Evolutionary conservation across 163 green algal species (phyloP).

Genomic region (Chloromonas sp.): DNA sequence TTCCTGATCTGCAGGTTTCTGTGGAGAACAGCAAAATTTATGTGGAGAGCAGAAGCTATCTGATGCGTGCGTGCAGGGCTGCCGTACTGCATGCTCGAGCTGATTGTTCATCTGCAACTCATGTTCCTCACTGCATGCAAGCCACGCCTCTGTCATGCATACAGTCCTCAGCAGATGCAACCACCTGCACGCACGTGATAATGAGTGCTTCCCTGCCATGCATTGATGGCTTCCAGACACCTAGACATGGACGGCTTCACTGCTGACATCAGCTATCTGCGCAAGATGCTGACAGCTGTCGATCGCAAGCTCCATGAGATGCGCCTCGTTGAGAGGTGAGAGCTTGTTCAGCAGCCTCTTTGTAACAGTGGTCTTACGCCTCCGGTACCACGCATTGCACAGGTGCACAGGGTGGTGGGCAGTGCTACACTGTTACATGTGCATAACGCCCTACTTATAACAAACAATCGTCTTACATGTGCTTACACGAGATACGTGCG

Average conservation of each 20-base stretch:
- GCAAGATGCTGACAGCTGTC: conserved; percentile 61
- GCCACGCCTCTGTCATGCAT: too few relatives aligned
- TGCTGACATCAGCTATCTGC: conserved; percentile 67
- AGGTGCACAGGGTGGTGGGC: not conserved
- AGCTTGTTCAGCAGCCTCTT: not conserved
- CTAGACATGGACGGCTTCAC: conserved; percentile 67
- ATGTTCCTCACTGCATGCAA: too few relatives aligned
- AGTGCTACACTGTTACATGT: not conserved
- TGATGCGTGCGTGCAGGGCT: too few relatives aligned
- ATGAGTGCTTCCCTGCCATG: too few relatives aligned
- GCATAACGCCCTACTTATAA: too few relatives aligned
- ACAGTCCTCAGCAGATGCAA: too few relatives aligned
- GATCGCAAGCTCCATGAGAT: conserved; percentile 76
- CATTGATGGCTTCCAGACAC: not conserved
- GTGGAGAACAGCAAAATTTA: too few relatives aligned
- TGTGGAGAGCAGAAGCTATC: too few relatives aligned
- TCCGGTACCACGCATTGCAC: not conserved
- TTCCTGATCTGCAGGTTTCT: not conserved
- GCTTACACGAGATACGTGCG: not conserved
- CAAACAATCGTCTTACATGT: too few relatives aligned
- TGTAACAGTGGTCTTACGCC: not conserved
- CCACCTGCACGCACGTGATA: too few relatives aligned
- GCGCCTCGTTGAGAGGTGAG: conserved; percentile 57
- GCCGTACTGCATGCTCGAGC: too few relatives aligned
- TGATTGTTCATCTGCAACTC: too few relatives aligned